Base-by-base conservation (phyloP, 192 early-diverging fungal genomes). In the Chytriomyces hyalinus region DNA sequence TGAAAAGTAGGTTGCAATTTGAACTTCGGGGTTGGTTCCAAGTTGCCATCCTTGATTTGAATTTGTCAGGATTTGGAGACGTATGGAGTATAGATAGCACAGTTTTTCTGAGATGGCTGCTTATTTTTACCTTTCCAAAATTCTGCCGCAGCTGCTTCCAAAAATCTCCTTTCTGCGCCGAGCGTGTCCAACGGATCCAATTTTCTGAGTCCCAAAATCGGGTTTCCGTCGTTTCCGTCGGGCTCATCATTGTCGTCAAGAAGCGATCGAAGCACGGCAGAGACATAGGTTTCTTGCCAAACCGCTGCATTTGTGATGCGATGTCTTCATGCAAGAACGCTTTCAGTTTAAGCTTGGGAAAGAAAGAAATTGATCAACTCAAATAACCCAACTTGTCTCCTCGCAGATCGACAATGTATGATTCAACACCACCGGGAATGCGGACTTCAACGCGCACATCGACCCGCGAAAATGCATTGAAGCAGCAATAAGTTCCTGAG, bases 401-500 rank as follows among this genome's bases (percentile, higher is more conserved):
- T 13, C 93, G 86, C 48, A 93, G 80, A 67, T 96, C 96, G 6
- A 99, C 92, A 11, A 90, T 87, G 68, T 97, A 97, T 65, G 92
- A 90, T 66, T 98, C 97, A 5, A 99, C 98, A 53, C 98, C 96
- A 67, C 98, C 98, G 10, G 98, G 98, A 79, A 98, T 98, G 70
- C 94, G 92, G 45, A 99, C 96, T 83, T 97, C 95, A n/a, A 99
- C 98, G 49, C 98, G 91, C 51, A 99, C 90, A 85, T 99, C 98
- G 7, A 98, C 92, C 22, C 95, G 89, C 6, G 97, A 96, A 77
- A 99, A 99, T 5, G 95, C 95, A 83, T 99, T 98, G 85, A 94
- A 99, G 81, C 95, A 94, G 85, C 97, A 96, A 84, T 93, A 93
- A 0, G 91, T 93, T 24, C 92, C 92, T 24, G 88, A 89, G 10